Evolutionary conservation across 768 basidiomycete species (phyloP), one percentile per base, ranked within the genome.

Genomic region (Suillus cothurnatus): DNA sequence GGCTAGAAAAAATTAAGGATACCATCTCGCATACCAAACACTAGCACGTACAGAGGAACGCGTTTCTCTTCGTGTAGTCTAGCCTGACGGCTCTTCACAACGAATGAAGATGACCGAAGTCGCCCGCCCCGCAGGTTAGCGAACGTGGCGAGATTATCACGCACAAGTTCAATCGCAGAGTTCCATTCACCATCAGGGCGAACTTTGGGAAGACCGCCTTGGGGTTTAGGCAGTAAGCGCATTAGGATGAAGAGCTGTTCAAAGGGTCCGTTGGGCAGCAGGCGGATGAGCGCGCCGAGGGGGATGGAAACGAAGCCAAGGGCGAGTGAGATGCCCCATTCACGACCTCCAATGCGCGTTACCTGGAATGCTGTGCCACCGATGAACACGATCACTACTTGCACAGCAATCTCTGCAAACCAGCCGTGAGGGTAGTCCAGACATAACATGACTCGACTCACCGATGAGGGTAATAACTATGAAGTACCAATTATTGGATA

Each of bases 291-390:
- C 43, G 82, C 89, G 61, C 94, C 97, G 70, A 97, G 83, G 6
- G 97, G 97, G 53, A 99, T 87, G 12, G 97, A 90, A 56, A 95
- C 86, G 50, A 90, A 67, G 41, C 97, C 97, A 39, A 98, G 84
- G 58, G 94, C 90, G 45, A 99, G 80, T 0, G 93, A 92, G 69
- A 99, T 93, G 61, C 88, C 95, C 97, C 97, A 99, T 76, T 97
- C 94, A 47, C 86, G 87, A 11, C 92, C 94, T 45, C 81, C 80
- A 60, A 99, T 88, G 9, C 74, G 82, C 0, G 87, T 89, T 11
- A 98, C 97, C 72, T 92, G 89, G 83, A 99, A 99, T 0, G 95
- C 96, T 3, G 92, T 85, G 41, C 93, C 91, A 47, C 95, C 97
- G 50, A 99, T 84, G 71, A 95, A 94, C 61, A 98, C 92, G 64